phyloP scores from a whole-genome alignment of 2,329 filamentous ascomycete genomes.

The Phialemoniopsis sp. region DNA sequence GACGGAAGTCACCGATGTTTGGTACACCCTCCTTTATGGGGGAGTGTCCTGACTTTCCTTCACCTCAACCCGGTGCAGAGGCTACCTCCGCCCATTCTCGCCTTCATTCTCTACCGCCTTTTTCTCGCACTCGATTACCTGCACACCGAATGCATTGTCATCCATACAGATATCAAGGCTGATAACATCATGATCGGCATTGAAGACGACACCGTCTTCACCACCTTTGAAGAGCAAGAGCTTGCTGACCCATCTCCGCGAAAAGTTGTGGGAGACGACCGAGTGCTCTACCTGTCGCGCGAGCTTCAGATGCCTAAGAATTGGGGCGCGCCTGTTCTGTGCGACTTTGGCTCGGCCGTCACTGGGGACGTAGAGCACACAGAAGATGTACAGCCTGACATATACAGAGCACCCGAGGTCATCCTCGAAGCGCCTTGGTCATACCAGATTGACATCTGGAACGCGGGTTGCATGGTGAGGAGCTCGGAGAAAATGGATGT shows the following conservation, averaged over 20 bases:
- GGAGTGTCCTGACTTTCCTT: slow-evolving; percentile 31
- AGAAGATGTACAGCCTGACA: slow-evolving; percentile 23
- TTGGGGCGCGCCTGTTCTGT: slow-evolving; percentile 25
- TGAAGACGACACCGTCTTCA: slow-evolving; percentile 24
- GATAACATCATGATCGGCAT: slow-evolving; percentile 30
- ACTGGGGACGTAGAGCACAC: slow-evolving; percentile 19
- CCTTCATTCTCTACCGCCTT: slow-evolving; percentile 18
- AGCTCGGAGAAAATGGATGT: neutral
- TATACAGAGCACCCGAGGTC: slow-evolving; percentile 30
- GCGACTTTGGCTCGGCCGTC: slow-evolving; percentile 26
- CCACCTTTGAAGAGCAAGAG: slow-evolving; percentile 25
- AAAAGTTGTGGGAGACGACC: slow-evolving; percentile 20
- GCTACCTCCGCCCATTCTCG: slow-evolving; percentile 31
- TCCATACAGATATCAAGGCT: slow-evolving; percentile 40
- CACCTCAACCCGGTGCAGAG: slow-evolving; percentile 27
- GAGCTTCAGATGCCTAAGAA: slow-evolving; percentile 22
- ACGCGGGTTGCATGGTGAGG: slow-evolving; percentile 28
- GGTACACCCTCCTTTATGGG: slow-evolving; percentile 31
- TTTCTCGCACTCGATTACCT: slow-evolving; percentile 35
- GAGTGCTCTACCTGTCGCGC: slow-evolving; percentile 22
- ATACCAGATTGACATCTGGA: slow-evolving; percentile 30
- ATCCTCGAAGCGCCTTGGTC: slow-evolving; percentile 27
- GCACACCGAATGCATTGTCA: slow-evolving; percentile 34
- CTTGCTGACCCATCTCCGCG: slow-evolving; percentile 27
- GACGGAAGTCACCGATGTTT: slow-evolving; percentile 26